These are phyloP conservation scores for Suhomyces emberorum DNA, from an alignment of 805 yeast species.

Conservation along the genomic window DNA sequence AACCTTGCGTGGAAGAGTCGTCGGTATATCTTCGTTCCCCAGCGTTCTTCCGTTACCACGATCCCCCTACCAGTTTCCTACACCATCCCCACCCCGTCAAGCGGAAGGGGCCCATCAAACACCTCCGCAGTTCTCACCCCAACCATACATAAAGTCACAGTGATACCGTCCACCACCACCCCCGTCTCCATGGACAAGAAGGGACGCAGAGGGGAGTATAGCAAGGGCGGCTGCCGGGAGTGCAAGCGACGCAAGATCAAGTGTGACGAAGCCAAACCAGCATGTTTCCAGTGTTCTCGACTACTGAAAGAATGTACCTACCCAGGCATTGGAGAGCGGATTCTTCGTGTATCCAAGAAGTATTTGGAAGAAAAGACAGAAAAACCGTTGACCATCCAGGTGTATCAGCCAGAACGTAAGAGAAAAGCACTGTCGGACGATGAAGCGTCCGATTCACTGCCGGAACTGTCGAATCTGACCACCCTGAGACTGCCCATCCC, in stretches of 20 bases:
- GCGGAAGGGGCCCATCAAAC: no score
- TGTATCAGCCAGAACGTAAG: constrained; percentile 2
- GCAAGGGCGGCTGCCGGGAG: constrained; percentile 38
- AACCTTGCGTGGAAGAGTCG: no score
- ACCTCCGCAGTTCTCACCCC: no score
- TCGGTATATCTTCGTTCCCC: no score
- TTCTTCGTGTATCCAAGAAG: constrained; percentile 24
- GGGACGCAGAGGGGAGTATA: constrained; percentile 17
- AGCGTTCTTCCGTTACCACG: no score
- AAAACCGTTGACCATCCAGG: constrained; percentile 4
- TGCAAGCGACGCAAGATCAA: constrained; percentile 42
- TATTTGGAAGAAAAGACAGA: constrained; percentile 2
- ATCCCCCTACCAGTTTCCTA: no score
- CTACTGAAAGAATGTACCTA: constrained; percentile 30
- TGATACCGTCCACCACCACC: no score
- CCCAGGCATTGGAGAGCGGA: constrained; percentile 33
- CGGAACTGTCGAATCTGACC: neutral
- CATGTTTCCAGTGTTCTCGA: constrained; percentile 30
- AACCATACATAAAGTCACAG: no score
- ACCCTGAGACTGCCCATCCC: neutral
- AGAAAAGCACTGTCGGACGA: neutral
- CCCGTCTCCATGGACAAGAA: neutral
- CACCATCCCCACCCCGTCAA: no score
- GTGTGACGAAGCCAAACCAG: constrained; percentile 31
- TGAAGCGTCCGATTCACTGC: neutral